A percentile compares a stretch with the other conserved stretches of the same genome.
Evolutionary conservation across 129 eudicot genomes (phyloP).

Genomic region (Ambrosia trifida): DNA sequence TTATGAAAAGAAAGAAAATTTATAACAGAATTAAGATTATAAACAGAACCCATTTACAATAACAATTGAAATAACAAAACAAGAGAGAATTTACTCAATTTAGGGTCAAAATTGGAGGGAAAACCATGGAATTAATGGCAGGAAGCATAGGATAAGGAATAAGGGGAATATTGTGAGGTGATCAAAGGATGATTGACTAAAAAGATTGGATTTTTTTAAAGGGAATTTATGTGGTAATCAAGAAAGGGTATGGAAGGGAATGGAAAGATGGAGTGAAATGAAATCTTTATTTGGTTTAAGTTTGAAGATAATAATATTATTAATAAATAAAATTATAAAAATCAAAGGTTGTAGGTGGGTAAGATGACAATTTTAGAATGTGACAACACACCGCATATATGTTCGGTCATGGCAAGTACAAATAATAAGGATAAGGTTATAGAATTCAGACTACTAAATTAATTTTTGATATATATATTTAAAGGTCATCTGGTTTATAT

Average conservation of each 20-base stretch:
- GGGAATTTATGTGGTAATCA: constrained; percentile 26
- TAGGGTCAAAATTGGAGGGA: constrained; percentile 13
- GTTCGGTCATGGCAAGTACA: neutral
- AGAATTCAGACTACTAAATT: too few species aligned
- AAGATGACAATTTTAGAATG: constrained; percentile 20
- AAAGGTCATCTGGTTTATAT: too few species aligned
- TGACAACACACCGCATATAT: constrained; percentile 29
- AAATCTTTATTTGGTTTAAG: too few species aligned
- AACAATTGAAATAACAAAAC: neutral
- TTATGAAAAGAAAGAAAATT: constrained; percentile 24
- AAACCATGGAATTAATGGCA: constrained; percentile 18
- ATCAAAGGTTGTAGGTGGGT: constrained; percentile 16
- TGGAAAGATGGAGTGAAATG: too few species aligned
- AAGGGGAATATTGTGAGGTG: constrained; percentile 4
- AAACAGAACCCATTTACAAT: constrained; percentile 35
- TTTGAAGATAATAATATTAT: neutral
- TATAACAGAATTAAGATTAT: constrained; percentile 29
- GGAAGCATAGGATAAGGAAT: constrained; percentile 20
- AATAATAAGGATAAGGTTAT: neutral
- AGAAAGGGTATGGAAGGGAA: constrained; percentile 8
- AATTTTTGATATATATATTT: too few species aligned
- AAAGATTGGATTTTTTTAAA: neutral
- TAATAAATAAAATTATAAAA: neutral
- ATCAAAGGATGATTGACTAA: neutral
- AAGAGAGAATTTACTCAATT: neutral